phyloP scores from a whole-genome alignment of 805 yeast genomes.

The Kazachstania taianensis region DNA sequence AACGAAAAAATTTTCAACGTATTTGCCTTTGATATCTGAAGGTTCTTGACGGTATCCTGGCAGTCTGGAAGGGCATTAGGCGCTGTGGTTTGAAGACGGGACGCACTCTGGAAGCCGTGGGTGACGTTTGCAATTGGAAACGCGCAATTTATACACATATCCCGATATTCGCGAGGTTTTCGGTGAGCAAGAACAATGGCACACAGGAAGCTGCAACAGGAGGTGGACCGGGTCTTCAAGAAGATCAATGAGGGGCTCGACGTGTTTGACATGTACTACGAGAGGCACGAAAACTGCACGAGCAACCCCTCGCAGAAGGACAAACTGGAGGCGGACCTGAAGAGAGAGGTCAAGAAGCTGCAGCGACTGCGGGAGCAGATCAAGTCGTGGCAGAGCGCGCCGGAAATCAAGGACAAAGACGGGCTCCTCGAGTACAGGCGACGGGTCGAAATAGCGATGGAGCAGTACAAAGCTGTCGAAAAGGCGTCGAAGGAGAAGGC shows the following conservation, averaged over 20 bases:
- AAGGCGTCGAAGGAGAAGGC: conserved; percentile 90
- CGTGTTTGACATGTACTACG: conserved; percentile 76
- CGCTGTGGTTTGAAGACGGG: too few species aligned
- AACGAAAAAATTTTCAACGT: too few species aligned
- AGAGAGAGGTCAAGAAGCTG: conserved; percentile 88
- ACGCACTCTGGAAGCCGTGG: too few species aligned
- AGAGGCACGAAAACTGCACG: conserved; percentile 67
- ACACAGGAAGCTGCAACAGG: conserved; percentile 43
- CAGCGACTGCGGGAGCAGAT: conserved; percentile 92
- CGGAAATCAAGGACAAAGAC: conserved; percentile 85
- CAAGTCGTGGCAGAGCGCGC: conserved; percentile 88
- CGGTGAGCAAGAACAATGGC: too few species aligned
- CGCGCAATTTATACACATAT: too few species aligned
- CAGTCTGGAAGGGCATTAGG: too few species aligned
- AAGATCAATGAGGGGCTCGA: conserved; percentile 87
- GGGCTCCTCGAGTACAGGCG: conserved; percentile 67
- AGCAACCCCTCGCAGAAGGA: conserved; percentile 84
- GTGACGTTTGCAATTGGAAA: too few species aligned
- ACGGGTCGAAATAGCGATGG: conserved; percentile 76
- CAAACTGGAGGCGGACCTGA: conserved; percentile 82
- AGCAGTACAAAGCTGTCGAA: conserved; percentile 89
- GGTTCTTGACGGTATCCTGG: too few species aligned
- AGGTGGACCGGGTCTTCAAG: conserved; percentile 80
- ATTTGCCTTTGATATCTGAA: too few species aligned
- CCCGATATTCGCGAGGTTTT: too few species aligned